Percentiles rank a stretch among this genome's conserved stretches.
Evolutionary conservation across 2,329 filamentous ascomycete species (phyloP).

Genomic region (Bipolaris victoriae): DNA sequence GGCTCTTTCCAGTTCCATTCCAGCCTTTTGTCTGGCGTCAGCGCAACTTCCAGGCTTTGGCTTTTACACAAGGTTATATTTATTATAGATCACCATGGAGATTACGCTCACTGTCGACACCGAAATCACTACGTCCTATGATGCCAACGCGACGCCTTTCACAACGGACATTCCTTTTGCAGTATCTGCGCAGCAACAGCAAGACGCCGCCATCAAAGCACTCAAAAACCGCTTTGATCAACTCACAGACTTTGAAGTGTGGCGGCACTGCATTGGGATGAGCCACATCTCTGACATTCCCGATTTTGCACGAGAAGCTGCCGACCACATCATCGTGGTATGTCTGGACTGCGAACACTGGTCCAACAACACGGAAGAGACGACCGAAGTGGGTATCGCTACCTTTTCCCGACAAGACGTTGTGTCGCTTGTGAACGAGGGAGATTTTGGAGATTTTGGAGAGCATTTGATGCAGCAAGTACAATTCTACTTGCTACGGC

Average conservation of each 20-base stretch:
- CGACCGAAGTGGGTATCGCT: constrained; percentile 33
- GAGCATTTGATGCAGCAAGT: constrained; percentile 25
- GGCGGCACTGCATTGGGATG: constrained; percentile 13
- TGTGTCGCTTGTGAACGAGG: background rate
- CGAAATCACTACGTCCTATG: background rate
- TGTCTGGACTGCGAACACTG: constrained; percentile 35
- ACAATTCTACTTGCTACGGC: constrained; percentile 31
- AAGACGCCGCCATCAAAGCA: background rate
- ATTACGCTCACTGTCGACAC: background rate
- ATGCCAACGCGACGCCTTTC: background rate
- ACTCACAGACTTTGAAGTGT: constrained; percentile 12
- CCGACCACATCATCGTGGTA: constrained; percentile 21
- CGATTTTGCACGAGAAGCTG: constrained; percentile 11
- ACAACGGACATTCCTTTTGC: background rate
- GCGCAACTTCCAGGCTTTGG: background rate
- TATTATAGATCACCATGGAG: background rate
- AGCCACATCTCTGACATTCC: constrained; percentile 1
- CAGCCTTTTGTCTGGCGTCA: background rate
- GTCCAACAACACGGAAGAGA: constrained; percentile 25
- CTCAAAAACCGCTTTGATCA: constrained; percentile 5
- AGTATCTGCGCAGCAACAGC: background rate
- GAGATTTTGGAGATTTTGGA: constrained; percentile 20
- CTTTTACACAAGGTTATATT: background rate
- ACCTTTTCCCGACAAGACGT: constrained; percentile 17
- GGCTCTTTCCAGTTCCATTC: background rate